Evolutionary conservation across 1,139 yeast genomes (phyloP), one percentile per base, ranked within the genome.

Genomic region (Yarrowia galli): DNA sequence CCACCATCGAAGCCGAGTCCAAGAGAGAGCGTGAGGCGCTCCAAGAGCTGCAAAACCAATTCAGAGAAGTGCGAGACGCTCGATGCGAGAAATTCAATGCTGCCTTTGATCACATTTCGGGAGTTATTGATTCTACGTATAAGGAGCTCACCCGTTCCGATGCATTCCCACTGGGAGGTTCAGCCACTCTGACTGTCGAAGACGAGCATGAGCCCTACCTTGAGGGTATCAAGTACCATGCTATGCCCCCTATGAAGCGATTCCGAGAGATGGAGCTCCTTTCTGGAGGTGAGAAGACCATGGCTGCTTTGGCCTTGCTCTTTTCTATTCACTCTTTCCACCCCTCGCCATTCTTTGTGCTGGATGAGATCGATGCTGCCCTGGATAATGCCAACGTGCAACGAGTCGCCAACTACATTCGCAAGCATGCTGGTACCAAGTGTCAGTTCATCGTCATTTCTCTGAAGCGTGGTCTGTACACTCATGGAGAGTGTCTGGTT

Each of bases 311-410:
- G 72, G 98, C 98, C 0, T 81, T 95, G 71, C 78, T 95, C 64
- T 95, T 95, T 81, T 96, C 99, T 1, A 87, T 93, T 67, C 98
- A 95, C 76, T 89, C 96, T 0, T 91, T 81, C 79, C 96, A 89
- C 68, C 98, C 98, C 1, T 89, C 98, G 0, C 99, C 99, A 28
- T 95, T 95, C 77, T 95, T 95, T 76, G 97, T 95, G 0, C 81
- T 95, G 65, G 99, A 95, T 77, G 99, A 95, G 79, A 93, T 95
- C 20, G 99, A 95, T 80, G 98, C 99, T 0, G 98, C 99, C 0
- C 83, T 95, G 71, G 99, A 95, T 78, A 89, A 91, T 71, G 87
- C 92, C 20, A 95, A 95, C 75, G 98, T 96, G 28, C 86, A 86
- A 67, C 86, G 87, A 73, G 89, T 95, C 69, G 97, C 97, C 16